A percentile compares a stretch with the other conserved stretches of the same genome.
These are phyloP conservation scores for Phyllosticta ampelicida DNA, from an alignment of 2,329 filamentous ascomycete species.

Conservation along the genomic window DNA sequence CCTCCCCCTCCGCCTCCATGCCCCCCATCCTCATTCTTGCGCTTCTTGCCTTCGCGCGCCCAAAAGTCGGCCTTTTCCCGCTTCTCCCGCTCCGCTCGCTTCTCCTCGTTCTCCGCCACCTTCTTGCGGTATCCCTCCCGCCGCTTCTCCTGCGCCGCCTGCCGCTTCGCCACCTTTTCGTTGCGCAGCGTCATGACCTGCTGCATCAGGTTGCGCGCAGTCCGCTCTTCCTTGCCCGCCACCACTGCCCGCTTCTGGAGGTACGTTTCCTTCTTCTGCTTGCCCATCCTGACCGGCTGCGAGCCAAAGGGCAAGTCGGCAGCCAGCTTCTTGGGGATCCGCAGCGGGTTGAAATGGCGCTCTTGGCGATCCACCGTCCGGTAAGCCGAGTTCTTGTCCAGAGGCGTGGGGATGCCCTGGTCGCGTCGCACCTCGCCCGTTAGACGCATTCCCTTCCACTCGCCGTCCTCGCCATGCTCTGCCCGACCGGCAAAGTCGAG, in stretches of 20 bases:
- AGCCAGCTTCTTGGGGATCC: constrained; percentile 68
- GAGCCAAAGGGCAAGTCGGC: constrained; percentile 84
- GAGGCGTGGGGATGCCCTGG: constrained; percentile 63
- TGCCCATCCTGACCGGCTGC: constrained; percentile 73
- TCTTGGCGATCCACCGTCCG: constrained; percentile 45
- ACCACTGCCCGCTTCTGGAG: constrained; percentile 91
- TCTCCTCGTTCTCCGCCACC: constrained; percentile 71
- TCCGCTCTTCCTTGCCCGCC: constrained; percentile 70
- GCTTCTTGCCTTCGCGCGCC: constrained; percentile 78
- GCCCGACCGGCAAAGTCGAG: constrained; percentile 44
- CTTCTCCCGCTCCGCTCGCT: constrained; percentile 78
- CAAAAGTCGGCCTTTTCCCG: constrained; percentile 87
- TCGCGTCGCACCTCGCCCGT: constrained; percentile 83
- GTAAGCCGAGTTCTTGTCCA: constrained; percentile 78
- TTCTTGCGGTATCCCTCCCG: constrained; percentile 71
- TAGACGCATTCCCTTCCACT: constrained; percentile 85
- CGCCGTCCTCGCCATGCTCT: constrained; percentile 22
- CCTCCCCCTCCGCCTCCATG: constrained; percentile 30
- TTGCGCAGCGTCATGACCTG: constrained; percentile 85
- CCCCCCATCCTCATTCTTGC: constrained; percentile 46
- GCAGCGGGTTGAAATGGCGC: constrained; percentile 48
- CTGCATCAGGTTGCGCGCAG: constrained; percentile 78
- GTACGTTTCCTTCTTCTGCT: constrained; percentile 74
- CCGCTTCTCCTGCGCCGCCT: constrained; percentile 79
- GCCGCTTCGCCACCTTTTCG: constrained; percentile 76